A percentile compares a stretch with the other conserved stretches of the same genome.
Conservation (phyloP, 192 early-diverging fungal genomes). For the Bifiguratus adelaidae region DNA sequence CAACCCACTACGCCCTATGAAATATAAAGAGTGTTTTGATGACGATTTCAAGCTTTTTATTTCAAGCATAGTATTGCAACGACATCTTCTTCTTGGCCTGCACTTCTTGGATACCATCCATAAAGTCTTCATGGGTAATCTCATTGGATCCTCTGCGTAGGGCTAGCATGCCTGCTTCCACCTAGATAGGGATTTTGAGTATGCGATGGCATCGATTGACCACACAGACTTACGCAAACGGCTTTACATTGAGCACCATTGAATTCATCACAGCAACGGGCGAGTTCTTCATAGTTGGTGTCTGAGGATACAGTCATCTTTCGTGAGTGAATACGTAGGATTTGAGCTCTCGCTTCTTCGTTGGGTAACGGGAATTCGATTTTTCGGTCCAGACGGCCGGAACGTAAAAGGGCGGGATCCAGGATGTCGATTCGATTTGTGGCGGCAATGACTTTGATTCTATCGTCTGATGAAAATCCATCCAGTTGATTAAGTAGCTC, state of each 20-base stretch:
- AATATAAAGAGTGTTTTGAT: no score
- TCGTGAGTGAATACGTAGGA: conserved; percentile 95
- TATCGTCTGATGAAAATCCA: conserved; percentile 89
- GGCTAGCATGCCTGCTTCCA: conserved; percentile 96
- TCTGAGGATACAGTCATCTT: conserved; percentile 95
- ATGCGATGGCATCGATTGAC: background rate
- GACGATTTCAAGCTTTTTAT: no score
- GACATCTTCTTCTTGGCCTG: conserved; percentile 99
- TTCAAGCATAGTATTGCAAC: conserved; percentile 82
- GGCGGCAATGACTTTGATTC: conserved; percentile 98
- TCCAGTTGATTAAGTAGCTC: conserved; percentile 98
- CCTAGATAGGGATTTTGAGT: background rate
- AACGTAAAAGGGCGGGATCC: conserved; percentile 82
- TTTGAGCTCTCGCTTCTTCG: conserved; percentile 89
- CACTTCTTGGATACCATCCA: conserved; percentile 97
- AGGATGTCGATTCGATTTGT: conserved; percentile 95
- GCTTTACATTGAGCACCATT: conserved; percentile 99
- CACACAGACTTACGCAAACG: conserved; percentile 64
- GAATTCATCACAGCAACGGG: conserved; percentile 94
- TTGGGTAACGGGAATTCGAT: conserved; percentile 89
- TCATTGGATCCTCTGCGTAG: conserved; percentile 78
- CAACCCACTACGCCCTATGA: no score
- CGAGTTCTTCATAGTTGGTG: conserved; percentile 95
- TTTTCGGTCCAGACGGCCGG: conserved; percentile 84
- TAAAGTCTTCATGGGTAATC: conserved; percentile 94